Conservation (phyloP, 140 eudicot species). For the Erigeron philadelphicus region DNA sequence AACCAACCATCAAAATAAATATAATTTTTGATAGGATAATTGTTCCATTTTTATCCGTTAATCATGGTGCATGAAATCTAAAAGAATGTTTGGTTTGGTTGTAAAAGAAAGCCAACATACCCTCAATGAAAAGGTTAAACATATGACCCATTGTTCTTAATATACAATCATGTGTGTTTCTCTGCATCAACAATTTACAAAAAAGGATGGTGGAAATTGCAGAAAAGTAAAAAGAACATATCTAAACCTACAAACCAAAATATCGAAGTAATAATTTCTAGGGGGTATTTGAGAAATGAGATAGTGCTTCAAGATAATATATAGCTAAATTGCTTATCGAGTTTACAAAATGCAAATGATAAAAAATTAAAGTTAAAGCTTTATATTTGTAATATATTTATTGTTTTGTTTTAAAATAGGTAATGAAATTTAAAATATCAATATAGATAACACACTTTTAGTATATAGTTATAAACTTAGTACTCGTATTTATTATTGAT, state of each 20-base stretch:
- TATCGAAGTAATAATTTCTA: too few species aligned
- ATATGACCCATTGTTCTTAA: conserved; percentile 34
- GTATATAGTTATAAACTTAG: too few species aligned
- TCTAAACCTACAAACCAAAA: too few species aligned
- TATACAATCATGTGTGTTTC: conserved; percentile 37
- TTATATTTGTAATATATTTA: not conserved
- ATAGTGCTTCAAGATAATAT: too few species aligned
- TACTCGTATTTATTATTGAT: too few species aligned
- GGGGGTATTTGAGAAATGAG: too few species aligned
- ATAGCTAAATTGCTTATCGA: too few species aligned
- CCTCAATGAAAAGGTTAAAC: conserved; percentile 34
- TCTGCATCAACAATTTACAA: conserved; percentile 21
- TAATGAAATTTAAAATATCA: not conserved
- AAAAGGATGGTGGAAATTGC: conserved; percentile 25
- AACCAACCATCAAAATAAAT: not conserved
- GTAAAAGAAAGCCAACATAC: conserved; percentile 35
- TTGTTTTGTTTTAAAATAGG: not conserved
- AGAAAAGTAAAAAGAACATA: too few species aligned
- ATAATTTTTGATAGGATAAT: not conserved
- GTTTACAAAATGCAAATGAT: conserved; percentile 7
- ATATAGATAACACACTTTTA: too few species aligned
- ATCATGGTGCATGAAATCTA: conserved; percentile 24
- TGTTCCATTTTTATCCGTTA: not conserved
- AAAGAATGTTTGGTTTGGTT: conserved; percentile 30
- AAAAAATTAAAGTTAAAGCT: not conserved